Percentiles rank a stretch among this genome's conserved stretches.
phyloP scores from a whole-genome alignment of 768 basidiomycete genomes.

The Auriscalpium orientale region DNA sequence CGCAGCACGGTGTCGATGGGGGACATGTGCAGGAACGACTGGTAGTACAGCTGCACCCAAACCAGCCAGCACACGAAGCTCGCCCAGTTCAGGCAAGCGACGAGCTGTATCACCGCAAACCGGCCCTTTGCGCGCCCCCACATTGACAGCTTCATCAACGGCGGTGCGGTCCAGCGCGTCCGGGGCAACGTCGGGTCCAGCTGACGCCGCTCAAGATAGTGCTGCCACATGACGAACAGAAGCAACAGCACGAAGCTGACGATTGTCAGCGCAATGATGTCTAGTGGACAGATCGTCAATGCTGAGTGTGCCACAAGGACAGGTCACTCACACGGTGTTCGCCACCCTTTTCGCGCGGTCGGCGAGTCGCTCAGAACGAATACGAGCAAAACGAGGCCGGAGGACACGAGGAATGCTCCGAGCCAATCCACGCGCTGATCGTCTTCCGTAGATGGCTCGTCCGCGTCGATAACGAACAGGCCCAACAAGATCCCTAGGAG shows the following conservation, averaged over 20 bases:
- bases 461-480: slow-evolving; percentile 53
- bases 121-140: slow-evolving; percentile 59
- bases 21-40: slow-evolving; percentile 46
- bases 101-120: slow-evolving; percentile 50
- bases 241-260: slow-evolving; percentile 48
- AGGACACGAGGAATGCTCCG: slow-evolving; percentile 58
- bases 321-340: slow-evolving; percentile 41
- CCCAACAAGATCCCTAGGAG: slow-evolving; percentile 45
- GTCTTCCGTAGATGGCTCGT: slow-evolving; percentile 28
- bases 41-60: slow-evolving; percentile 65
- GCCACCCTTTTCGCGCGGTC: slow-evolving; percentile 54
- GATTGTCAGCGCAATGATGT: slow-evolving; percentile 66
- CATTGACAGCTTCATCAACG: slow-evolving; percentile 54
- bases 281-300: slow-evolving; percentile 27
- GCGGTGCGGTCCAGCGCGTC: slow-evolving; percentile 39
- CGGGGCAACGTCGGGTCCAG: slow-evolving; percentile 10
- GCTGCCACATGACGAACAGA: slow-evolving; percentile 61
- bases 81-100: slow-evolving; percentile 61
- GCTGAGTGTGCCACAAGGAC: slow-evolving; percentile 5
- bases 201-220: slow-evolving; percentile 40
- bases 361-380: slow-evolving; percentile 68
- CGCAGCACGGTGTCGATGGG: slow-evolving; percentile 59
- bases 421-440: slow-evolving; percentile 64
- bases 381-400: slow-evolving; percentile 59
- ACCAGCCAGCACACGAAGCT: slow-evolving; percentile 48